These are phyloP conservation scores for Yarrowia phangngaensis DNA, from an alignment of 805 yeast species.

Conservation along the genomic window DNA sequence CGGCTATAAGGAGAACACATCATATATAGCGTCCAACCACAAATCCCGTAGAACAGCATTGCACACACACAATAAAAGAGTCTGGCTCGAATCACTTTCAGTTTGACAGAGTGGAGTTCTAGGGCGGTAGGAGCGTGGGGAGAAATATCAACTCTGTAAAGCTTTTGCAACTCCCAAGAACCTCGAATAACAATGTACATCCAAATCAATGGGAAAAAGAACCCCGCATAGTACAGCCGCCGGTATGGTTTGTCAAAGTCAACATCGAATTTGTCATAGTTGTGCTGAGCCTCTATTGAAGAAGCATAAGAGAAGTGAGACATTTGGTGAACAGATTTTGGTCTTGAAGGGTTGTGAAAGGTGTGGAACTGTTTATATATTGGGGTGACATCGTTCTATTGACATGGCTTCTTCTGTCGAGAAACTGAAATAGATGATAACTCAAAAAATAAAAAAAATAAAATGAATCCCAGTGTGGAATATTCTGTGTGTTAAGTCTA, in stretches of 20 bases:
- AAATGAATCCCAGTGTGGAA: too few species aligned
- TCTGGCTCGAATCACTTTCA: not conserved
- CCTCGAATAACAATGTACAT: not conserved
- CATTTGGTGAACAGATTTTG: too few species aligned
- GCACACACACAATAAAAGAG: not conserved
- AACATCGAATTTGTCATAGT: constrained; percentile 4
- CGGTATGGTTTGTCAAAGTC: constrained; percentile 1
- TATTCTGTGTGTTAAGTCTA: too few species aligned
- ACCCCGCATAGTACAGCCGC: not conserved
- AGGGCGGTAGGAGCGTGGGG: constrained; percentile 4
- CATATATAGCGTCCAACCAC: constrained; percentile 1
- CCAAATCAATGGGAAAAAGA: not conserved
- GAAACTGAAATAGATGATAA: too few species aligned
- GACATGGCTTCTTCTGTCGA: too few species aligned
- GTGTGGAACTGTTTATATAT: too few species aligned
- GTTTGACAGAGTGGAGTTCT: not conserved
- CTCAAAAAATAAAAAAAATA: too few species aligned
- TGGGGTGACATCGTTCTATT: too few species aligned
- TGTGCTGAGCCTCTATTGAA: constrained; percentile 12
- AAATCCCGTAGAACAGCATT: not conserved
- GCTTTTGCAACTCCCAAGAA: not conserved
- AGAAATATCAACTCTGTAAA: not conserved
- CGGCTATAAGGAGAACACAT: not conserved
- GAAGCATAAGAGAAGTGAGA: constrained; percentile 3
- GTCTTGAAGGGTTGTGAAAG: too few species aligned